A percentile compares a stretch with the other conserved stretches of the same genome.
These are phyloP conservation scores for Malassezia vespertilionis DNA, from an alignment of 1,284 basidiomycete species.

Conservation along the genomic window DNA sequence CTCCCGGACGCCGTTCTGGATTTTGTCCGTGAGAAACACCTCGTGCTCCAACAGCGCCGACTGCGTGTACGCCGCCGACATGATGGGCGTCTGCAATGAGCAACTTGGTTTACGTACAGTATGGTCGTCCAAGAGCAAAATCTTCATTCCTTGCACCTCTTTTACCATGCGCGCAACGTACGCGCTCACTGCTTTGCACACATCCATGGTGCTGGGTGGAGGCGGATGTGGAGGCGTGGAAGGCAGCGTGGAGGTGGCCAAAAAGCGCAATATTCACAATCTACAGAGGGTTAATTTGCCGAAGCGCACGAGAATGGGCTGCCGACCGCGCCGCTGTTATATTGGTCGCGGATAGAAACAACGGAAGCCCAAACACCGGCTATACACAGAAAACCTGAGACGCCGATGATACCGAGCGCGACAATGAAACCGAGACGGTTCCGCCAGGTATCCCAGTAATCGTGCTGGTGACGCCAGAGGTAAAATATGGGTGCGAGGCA, in stretches of 20 bases:
- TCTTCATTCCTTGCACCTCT: constrained; percentile 79
- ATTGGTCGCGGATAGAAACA: constrained; percentile 42
- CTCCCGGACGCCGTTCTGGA: constrained; percentile 60
- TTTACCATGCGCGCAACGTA: constrained; percentile 85
- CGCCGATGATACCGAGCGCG: constrained; percentile 36
- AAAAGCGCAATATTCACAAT: background rate
- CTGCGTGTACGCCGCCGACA: constrained; percentile 88
- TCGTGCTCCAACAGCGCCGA: constrained; percentile 87
- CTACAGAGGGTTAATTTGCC: background rate
- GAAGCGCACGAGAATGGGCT: constrained; percentile 47
- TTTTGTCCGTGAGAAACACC: constrained; percentile 91
- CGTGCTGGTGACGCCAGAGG: constrained; percentile 31
- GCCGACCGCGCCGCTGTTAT: constrained; percentile 37
- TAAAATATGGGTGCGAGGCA: constrained; percentile 25
- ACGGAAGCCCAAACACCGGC: constrained; percentile 46
- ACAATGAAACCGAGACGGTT: constrained; percentile 21
- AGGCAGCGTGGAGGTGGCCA: background rate
- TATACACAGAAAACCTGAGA: constrained; percentile 45
- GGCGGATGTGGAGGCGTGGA: background rate
- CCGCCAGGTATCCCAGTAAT: constrained; percentile 19
- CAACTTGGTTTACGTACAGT: constrained; percentile 50
- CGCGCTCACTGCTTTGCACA: constrained; percentile 83
- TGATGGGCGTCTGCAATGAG: constrained; percentile 62
- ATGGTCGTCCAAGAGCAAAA: constrained; percentile 85
- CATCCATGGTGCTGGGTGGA: no score